Evolutionary conservation across 352 stramenopile genomes (phyloP).

Genomic region (Phytopythium aichiense): DNA sequence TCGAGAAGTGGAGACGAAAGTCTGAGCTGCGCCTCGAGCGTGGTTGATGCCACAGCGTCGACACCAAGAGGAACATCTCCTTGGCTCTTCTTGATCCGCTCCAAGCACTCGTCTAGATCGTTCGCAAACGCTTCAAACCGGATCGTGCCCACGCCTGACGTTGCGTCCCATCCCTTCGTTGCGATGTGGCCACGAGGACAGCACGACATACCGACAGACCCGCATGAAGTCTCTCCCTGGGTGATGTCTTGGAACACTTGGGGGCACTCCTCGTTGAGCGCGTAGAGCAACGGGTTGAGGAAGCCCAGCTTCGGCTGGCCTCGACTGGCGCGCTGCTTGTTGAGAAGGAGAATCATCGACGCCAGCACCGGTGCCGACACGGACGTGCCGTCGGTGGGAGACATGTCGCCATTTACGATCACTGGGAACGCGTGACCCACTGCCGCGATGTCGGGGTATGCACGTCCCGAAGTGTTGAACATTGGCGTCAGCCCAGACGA

Average conservation of each 20-base stretch:
- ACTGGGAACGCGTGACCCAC: slow-evolving; percentile 64
- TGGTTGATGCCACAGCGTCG: not conserved
- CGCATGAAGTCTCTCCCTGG: slow-evolving; percentile 55
- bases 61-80: not conserved
- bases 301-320: slow-evolving; percentile 49
- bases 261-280: slow-evolving; percentile 47
- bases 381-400: slow-evolving; percentile 63
- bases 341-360: slow-evolving; percentile 58
- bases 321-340: slow-evolving; percentile 35
- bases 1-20: not conserved
- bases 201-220: slow-evolving; percentile 36
- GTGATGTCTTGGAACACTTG: slow-evolving; percentile 72
- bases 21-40: not conserved
- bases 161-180: slow-evolving; percentile 58
- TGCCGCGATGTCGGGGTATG: slow-evolving; percentile 61
- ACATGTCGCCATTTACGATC: slow-evolving; percentile 45
- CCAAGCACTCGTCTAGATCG: slow-evolving; percentile 42
- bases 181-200: slow-evolving; percentile 45
- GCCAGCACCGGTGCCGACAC: slow-evolving; percentile 67
- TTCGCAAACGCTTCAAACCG: slow-evolving; percentile 33
- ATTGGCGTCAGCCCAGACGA: slow-evolving; percentile 16
- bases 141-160: slow-evolving; percentile 60
- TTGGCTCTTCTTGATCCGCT: slow-evolving; percentile 11
- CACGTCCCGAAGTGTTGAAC: slow-evolving; percentile 44
- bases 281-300: slow-evolving; percentile 70